These are phyloP conservation scores for Penicillium oxalicum DNA, from an alignment of 2,329 filamentous ascomycete species.

Conservation along the genomic window DNA sequence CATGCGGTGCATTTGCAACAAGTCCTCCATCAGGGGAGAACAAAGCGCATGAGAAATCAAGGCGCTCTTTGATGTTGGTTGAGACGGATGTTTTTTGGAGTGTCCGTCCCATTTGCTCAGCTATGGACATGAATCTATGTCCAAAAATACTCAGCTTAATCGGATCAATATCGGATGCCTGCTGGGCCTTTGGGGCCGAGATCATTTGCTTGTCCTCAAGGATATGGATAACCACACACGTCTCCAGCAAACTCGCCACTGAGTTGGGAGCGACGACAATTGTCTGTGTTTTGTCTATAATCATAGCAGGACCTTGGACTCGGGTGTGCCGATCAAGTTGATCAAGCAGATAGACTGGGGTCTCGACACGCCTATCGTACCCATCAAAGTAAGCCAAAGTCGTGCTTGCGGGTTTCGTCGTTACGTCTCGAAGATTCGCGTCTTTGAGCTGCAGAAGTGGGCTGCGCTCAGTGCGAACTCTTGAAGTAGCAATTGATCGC, in stretches of 20 bases:
- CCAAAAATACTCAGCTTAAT: slow-evolving; percentile 52
- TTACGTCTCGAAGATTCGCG: slow-evolving; percentile 49
- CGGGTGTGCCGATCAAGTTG: slow-evolving; percentile 29
- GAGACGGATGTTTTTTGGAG: slow-evolving; percentile 52
- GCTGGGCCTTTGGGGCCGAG: slow-evolving; percentile 10
- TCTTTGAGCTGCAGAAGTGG: slow-evolving; percentile 62
- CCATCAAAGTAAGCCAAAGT: slow-evolving; percentile 36
- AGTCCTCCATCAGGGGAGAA: slow-evolving; percentile 71
- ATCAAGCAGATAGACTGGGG: slow-evolving; percentile 33
- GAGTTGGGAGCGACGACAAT: slow-evolving; percentile 80
- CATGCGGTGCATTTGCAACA: slow-evolving; percentile 63
- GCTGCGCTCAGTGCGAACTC: slow-evolving; percentile 56
- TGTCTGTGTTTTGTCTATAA: slow-evolving; percentile 70
- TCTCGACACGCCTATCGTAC: slow-evolving; percentile 25
- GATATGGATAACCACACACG: slow-evolving; percentile 84
- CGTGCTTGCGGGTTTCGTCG: slow-evolving; percentile 49
- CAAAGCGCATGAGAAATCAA: slow-evolving; percentile 77
- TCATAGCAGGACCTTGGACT: slow-evolving; percentile 65
- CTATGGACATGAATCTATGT: slow-evolving; percentile 55
- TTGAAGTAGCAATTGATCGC: slow-evolving; percentile 68
- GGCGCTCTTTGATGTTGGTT: slow-evolving; percentile 74
- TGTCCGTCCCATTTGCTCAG: slow-evolving; percentile 54
- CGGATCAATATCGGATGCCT: slow-evolving; percentile 38
- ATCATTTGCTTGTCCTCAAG: slow-evolving; percentile 47
- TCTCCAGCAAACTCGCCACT: slow-evolving; percentile 70